A percentile compares a stretch with the other conserved stretches of the same genome.
Evolutionary conservation across 2,329 filamentous ascomycete genomes (phyloP).

Genomic region (Coccinonectria pachysandricola): DNA sequence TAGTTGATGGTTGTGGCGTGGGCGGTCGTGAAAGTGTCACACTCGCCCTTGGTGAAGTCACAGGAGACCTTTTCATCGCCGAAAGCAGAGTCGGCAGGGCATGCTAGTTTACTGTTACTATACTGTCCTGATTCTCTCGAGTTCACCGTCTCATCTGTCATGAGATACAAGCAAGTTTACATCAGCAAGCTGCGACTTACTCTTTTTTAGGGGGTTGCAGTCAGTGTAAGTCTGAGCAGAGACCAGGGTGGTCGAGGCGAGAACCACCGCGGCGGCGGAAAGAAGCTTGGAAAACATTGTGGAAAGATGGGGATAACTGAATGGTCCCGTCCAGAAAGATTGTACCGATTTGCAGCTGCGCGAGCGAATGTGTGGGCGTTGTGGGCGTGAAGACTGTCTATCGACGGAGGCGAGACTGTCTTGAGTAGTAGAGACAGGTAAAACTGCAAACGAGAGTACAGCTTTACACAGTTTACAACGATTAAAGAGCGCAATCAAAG

Average conservation of each 20-base stretch:
- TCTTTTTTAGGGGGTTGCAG: conserved; percentile 45
- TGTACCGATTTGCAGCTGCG: too few relatives aligned
- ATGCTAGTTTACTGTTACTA: conserved; percentile 32
- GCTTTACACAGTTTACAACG: too few relatives aligned
- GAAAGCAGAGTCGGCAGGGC: conserved; percentile 67
- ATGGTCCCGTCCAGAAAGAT: too few relatives aligned
- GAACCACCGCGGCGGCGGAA: conserved; percentile 34
- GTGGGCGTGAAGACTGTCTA: too few relatives aligned
- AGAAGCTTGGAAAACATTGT: conserved; percentile 36
- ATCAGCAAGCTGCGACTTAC: too few relatives aligned
- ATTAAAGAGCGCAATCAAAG: too few relatives aligned
- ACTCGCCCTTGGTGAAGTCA: conserved; percentile 69
- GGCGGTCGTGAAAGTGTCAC: conserved; percentile 39
- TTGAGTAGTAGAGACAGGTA: too few relatives aligned
- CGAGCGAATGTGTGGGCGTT: too few relatives aligned
- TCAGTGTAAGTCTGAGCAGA: conserved; percentile 46
- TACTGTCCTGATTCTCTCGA: conserved; percentile 1
- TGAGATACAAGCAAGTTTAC: too few relatives aligned
- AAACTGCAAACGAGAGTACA: too few relatives aligned
- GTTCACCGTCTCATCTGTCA: background rate
- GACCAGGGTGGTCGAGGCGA: conserved; percentile 39
- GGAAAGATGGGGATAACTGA: conserved; percentile 1
- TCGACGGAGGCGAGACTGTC: too few relatives aligned
- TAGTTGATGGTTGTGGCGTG: conserved; percentile 40
- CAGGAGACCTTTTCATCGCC: conserved; percentile 46